Percentiles rank a stretch among this genome's conserved stretches.
These are phyloP conservation scores for Tricladium varicosporioides DNA, from an alignment of 2,329 filamentous ascomycete genomes.

Conservation along the genomic window DNA sequence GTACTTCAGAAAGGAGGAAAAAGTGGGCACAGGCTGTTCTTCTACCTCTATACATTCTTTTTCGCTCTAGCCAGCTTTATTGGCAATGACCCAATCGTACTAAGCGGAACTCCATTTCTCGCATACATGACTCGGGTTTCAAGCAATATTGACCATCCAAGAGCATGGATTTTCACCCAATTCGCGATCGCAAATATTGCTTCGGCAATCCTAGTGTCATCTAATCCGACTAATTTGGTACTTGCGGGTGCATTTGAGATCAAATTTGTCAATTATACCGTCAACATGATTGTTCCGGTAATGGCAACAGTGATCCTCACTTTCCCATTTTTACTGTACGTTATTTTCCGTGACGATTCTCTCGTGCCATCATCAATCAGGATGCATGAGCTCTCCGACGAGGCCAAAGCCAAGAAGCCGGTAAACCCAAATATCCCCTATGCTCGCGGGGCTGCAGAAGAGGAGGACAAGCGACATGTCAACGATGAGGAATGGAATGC, in stretches of 20 bases:
- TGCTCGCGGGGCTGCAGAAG: conserved; percentile 53
- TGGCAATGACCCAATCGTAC: conserved; percentile 73
- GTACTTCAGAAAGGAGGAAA: conserved; percentile 66
- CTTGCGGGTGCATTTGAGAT: conserved; percentile 70
- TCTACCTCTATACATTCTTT: conserved; percentile 73
- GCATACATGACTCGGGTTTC: conserved; percentile 77
- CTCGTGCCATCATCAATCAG: conserved; percentile 65
- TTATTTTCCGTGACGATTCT: conserved; percentile 62
- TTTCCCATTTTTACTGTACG: conserved; percentile 68
- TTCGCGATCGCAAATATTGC: conserved; percentile 72
- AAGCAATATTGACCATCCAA: conserved; percentile 67
- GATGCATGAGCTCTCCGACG: conserved; percentile 65
- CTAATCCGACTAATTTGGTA: conserved; percentile 75
- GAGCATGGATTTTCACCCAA: conserved; percentile 72
- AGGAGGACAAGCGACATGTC: conserved; percentile 45
- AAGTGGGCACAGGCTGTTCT: conserved; percentile 66
- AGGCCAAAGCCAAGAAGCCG: conserved; percentile 52
- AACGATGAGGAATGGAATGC: conserved; percentile 51
- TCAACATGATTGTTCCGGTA: conserved; percentile 75
- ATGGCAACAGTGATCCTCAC: conserved; percentile 65
- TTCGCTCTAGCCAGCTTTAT: conserved; percentile 66
- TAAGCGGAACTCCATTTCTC: conserved; percentile 72
- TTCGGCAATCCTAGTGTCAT: conserved; percentile 74
- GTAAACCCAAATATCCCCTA: conserved; percentile 73
- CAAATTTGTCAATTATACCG: conserved; percentile 70